Evolutionary conservation across 2,329 filamentous ascomycete species (phyloP).

Genomic region (Escovopsis sp.): DNA sequence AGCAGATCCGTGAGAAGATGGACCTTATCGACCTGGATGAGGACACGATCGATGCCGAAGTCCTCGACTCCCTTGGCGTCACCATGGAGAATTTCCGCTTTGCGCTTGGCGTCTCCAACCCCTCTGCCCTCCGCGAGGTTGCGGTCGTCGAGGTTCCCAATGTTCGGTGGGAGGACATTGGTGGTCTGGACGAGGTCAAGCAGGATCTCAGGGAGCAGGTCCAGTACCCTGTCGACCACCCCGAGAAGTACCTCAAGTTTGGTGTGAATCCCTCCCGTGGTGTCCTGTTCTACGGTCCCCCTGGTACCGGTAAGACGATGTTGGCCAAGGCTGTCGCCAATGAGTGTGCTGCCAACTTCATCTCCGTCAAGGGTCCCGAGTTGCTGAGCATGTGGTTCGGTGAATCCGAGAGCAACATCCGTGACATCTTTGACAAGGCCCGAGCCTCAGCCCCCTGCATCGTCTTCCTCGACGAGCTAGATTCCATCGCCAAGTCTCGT

Average conservation of each 20-base stretch:
- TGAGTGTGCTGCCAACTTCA: constrained; percentile 98
- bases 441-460: constrained; percentile 95
- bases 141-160: constrained; percentile 98
- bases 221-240: constrained; percentile 97
- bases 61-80: constrained; percentile 92
- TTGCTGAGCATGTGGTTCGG: constrained; percentile 99
- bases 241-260: constrained; percentile 99
- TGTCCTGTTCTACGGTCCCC: constrained; percentile 97
- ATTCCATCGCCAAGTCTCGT: constrained; percentile 98
- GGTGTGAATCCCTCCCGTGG: constrained; percentile 93
- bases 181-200: constrained; percentile 96
- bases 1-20: constrained; percentile 99
- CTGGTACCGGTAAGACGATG: constrained; percentile 99
- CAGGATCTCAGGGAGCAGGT: constrained; percentile 98
- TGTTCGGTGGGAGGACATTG: constrained; percentile 98
- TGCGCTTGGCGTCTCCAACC: constrained; percentile 94
- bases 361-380: constrained; percentile 97
- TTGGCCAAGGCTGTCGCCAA: constrained; percentile 99
- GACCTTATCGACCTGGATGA: constrained; percentile 97
- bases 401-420: constrained; percentile 99
- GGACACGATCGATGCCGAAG: constrained; percentile 97
- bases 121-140: constrained; percentile 94
- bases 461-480: constrained; percentile 95
- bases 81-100: constrained; percentile 99
- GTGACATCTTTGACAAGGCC: constrained; percentile 99